These are phyloP conservation scores for Bonia amplexicaulis DNA, from an alignment of 176 grass and related monocot species.

Conservation along the genomic window DNA sequence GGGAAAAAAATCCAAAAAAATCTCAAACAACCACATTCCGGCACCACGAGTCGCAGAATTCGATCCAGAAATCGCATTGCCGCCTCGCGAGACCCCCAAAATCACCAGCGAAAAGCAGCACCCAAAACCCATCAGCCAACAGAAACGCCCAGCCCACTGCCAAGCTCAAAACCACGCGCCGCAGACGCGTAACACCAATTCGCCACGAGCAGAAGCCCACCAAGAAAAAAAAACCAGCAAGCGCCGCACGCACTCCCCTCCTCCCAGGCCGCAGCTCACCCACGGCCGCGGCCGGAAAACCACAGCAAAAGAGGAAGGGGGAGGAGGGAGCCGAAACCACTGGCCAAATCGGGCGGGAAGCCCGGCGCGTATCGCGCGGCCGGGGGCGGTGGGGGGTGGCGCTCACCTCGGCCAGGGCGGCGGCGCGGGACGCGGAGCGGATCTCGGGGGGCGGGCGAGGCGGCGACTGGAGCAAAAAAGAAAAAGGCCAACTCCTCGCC, in stretches of 20 bases:
- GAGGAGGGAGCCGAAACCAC: not conserved
- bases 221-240: not conserved
- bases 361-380: not conserved
- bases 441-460: conserved; percentile 31
- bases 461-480: conserved; percentile 32
- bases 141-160: not conserved
- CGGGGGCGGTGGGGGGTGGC: not conserved
- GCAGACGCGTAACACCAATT: not conserved
- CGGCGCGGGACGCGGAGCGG: conserved; percentile 32
- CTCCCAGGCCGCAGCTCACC: not conserved
- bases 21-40: not conserved
- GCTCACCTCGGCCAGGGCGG: conserved; percentile 37
- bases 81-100: not conserved
- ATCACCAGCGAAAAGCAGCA: not conserved
- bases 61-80: conserved; percentile 29
- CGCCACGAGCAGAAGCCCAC: not conserved
- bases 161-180: not conserved
- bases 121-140: not conserved
- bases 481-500: not conserved
- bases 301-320: not conserved
- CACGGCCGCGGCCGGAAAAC: not conserved
- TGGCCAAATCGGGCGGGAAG: not conserved
- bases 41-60: conserved; percentile 1
- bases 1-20: not conserved
- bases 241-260: not conserved